Evolutionary conservation across 306 rosid genomes (phyloP), one percentile per base, ranked within the genome.

Genomic region (Morella rubra): DNA sequence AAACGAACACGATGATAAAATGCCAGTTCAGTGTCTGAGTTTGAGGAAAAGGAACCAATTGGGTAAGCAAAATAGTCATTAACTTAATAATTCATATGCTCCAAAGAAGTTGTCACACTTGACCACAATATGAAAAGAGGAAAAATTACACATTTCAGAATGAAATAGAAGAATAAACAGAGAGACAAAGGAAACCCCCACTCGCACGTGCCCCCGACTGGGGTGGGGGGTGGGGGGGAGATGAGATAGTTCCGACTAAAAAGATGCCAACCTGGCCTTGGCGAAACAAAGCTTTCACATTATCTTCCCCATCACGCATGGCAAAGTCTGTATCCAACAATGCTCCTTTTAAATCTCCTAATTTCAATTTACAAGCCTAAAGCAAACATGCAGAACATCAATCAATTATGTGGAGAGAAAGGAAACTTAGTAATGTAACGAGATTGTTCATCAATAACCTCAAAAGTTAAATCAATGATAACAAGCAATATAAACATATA

Each of bases 291-390:
- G 90, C 90, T 77, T 87, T 87, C 6, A 79, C 86, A 72, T 77
- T 87, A 69, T 84, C 58, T 14, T 70, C 90, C 52, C 83, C 90
- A 72, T 87, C 90, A 49, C 81, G 88, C 83, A 87, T 32, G 53
- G 90, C 88, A 82, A 84, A 87, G 69, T 87, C 90, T 19, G 86
- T 22, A 76, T 87, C 90, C 58, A 80, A 18, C 58, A 87, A 54
- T 40, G 90, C 90, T 84, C 86, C 90, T 77, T 80, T 18, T 19
- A 82, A 73, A 55, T 87, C 90, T 0, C 88, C 90, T 68, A 84
- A 67, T 80, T 87, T 87, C 82, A 87, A 75, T 73, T 82, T 87
- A 72, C 90, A 87, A 56, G 81, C 88, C 90, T 87, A 75, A 46
- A 81, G 73, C 50, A 12, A 80, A 52, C 75, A 20, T 14, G 14